Evolutionary conservation across 1,139 yeast genomes (phyloP).

Genomic region (Geotrichum histeridarum): DNA sequence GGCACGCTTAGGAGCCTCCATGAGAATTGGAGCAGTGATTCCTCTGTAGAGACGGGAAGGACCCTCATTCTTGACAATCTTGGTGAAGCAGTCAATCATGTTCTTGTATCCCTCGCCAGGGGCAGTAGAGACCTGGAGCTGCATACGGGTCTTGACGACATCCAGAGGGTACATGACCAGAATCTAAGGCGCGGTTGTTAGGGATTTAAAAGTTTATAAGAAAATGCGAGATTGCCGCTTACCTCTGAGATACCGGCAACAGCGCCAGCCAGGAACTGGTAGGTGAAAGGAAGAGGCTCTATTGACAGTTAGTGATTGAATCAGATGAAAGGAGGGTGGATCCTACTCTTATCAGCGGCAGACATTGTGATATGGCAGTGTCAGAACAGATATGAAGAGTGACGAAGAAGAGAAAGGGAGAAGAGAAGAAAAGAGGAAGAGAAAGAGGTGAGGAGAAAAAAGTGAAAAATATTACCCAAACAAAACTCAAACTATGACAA

Average conservation of each 20-base stretch:
- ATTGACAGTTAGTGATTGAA: neutral
- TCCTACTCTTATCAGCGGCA: conserved; percentile 11
- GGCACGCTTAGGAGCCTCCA: conserved; percentile 98
- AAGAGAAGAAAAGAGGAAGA: neutral
- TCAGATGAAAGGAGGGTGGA: neutral
- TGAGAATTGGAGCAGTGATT: conserved; percentile 88
- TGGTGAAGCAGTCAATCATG: conserved; percentile 73
- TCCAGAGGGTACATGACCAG: conserved; percentile 97
- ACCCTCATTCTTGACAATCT: conserved; percentile 85
- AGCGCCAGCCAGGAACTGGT: conserved; percentile 93
- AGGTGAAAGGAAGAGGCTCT: conserved; percentile 65
- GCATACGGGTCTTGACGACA: conserved; percentile 96
- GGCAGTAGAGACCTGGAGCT: conserved; percentile 57
- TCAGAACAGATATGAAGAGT: neutral
- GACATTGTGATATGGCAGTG: conserved; percentile 6
- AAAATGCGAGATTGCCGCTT: conserved; percentile 17
- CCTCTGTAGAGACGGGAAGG: conserved; percentile 81
- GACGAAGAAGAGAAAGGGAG: conserved; percentile 1
- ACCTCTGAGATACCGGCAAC: conserved; percentile 93
- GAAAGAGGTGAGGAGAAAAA: neutral
- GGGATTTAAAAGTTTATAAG: neutral
- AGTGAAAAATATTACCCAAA: neutral
- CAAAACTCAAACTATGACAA: neutral
- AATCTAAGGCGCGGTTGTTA: conserved; percentile 40
- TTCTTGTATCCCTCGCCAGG: conserved; percentile 68